Percentiles rank a stretch among this genome's conserved stretches.
Evolutionary conservation across 2,329 filamentous ascomycete genomes (phyloP).

Genomic region (Elsinoe batatas): DNA sequence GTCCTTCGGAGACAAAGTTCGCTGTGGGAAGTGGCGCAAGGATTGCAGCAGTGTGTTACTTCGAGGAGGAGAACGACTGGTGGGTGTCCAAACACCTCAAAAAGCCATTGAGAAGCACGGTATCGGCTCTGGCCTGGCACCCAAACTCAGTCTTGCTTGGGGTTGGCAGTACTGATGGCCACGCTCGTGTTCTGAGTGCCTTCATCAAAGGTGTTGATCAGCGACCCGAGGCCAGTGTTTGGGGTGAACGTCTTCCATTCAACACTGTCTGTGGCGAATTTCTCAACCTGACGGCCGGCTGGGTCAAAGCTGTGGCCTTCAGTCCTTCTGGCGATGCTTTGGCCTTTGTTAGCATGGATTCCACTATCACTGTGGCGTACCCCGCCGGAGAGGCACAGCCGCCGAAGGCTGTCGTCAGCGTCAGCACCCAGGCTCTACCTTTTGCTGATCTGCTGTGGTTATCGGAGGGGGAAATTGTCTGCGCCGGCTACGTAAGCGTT

Average conservation of each 20-base stretch:
- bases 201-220: slow-evolving; percentile 94
- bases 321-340: slow-evolving; percentile 88
- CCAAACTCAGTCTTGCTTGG: slow-evolving; percentile 93
- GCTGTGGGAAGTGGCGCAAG: slow-evolving; percentile 92
- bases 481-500: slow-evolving; percentile 67
- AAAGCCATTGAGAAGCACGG: slow-evolving; percentile 96
- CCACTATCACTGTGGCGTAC: slow-evolving; percentile 93
- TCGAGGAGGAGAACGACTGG: slow-evolving; percentile 99
- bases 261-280: slow-evolving; percentile 98
- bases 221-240: slow-evolving; percentile 74
- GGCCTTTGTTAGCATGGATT: slow-evolving; percentile 90
- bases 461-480: slow-evolving; percentile 83
- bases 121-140: slow-evolving; percentile 92
- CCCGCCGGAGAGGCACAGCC: slow-evolving; percentile 84
- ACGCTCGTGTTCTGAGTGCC: slow-evolving; percentile 85
- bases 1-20: slow-evolving; percentile 92
- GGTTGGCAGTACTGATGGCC: slow-evolving; percentile 92
- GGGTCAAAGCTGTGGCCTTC: slow-evolving; percentile 90
- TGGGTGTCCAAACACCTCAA: slow-evolving; percentile 99
- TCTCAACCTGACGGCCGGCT: slow-evolving; percentile 90
- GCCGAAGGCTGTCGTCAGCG: slow-evolving; percentile 77
- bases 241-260: slow-evolving; percentile 93
- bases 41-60: slow-evolving; percentile 95
- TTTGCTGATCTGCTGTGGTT: slow-evolving; percentile 93
- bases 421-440: slow-evolving; percentile 81